Evolutionary conservation across 306 rosid genomes (phyloP).

Genomic region (Lathyrus aphaca): DNA sequence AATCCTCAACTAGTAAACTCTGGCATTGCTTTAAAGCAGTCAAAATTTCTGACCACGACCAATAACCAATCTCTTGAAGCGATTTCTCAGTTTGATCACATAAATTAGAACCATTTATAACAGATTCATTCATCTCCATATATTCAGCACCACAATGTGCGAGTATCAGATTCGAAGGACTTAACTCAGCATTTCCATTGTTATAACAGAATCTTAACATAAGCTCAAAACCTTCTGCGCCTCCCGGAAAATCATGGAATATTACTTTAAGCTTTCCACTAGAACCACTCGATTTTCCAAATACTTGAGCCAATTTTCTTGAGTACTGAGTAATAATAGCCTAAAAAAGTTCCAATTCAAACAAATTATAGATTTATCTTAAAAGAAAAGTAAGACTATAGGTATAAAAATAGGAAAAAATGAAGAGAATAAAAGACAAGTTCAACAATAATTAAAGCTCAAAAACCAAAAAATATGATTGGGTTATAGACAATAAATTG

Average conservation of each 20-base stretch:
- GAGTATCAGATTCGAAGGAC: constrained; percentile 62
- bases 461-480: constrained; percentile 40
- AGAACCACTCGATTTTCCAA: constrained; percentile 64
- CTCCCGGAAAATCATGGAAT: constrained; percentile 94
- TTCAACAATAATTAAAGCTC: constrained; percentile 34
- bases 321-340: constrained; percentile 60
- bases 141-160: constrained; percentile 69
- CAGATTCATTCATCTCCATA: constrained; percentile 83
- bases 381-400: neutral
- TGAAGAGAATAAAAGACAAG: constrained; percentile 43
- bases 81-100: constrained; percentile 64
- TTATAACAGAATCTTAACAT: constrained; percentile 75
- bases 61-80: constrained; percentile 65
- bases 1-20: constrained; percentile 44
- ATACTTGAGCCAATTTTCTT: constrained; percentile 65
- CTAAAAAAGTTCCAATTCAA: constrained; percentile 52
- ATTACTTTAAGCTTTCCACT: constrained; percentile 65
- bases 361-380: constrained; percentile 23
- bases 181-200: constrained; percentile 56
- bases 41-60: constrained; percentile 88
- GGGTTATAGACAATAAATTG: constrained; percentile 56
- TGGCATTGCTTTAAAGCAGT: constrained; percentile 66
- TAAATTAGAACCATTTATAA: constrained; percentile 49
- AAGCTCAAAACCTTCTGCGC: constrained; percentile 85
- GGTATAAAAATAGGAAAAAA: neutral